phyloP scores from a whole-genome alignment of 495 filamentous ascomycete species.

The Tetracladium setigerum region DNA sequence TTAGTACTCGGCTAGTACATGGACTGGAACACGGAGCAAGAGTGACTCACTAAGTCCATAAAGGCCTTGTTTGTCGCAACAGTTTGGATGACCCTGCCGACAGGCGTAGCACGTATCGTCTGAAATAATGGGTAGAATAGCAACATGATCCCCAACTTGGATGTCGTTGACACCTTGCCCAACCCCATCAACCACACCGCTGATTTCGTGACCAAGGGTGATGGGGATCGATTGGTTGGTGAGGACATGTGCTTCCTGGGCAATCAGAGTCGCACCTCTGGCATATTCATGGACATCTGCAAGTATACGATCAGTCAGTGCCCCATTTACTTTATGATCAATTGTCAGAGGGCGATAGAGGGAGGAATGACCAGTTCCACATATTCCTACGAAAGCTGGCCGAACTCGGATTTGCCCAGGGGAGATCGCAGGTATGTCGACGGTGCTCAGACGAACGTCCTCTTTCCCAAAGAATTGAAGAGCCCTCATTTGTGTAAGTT shows the following conservation, averaged over 20 bases:
- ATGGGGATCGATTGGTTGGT: conserved; percentile 48
- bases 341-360: not conserved
- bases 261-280: conserved; percentile 47
- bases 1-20: conserved; percentile 37
- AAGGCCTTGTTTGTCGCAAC: conserved; percentile 52
- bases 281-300: conserved; percentile 56
- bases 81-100: conserved; percentile 40
- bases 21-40: conserved; percentile 49
- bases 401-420: conserved; percentile 30
- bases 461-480: conserved; percentile 34
- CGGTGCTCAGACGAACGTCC: conserved; percentile 33
- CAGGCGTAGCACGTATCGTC: conserved; percentile 50
- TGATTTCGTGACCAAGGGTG: conserved; percentile 57
- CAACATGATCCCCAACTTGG: conserved; percentile 47
- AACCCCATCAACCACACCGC: conserved; percentile 49
- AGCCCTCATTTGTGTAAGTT: conserved; percentile 26
- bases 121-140: conserved; percentile 51
- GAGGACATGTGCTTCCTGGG: conserved; percentile 47
- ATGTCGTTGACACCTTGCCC: conserved; percentile 42
- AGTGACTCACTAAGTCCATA: conserved; percentile 53
- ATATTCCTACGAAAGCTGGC: conserved; percentile 52
- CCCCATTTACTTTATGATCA: conserved; percentile 1
- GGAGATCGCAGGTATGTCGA: conserved; percentile 25
- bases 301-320: no score
- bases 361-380: conserved; percentile 37